phyloP scores from a whole-genome alignment of 257 asterid genomes.

The Eustoma russellianum region DNA sequence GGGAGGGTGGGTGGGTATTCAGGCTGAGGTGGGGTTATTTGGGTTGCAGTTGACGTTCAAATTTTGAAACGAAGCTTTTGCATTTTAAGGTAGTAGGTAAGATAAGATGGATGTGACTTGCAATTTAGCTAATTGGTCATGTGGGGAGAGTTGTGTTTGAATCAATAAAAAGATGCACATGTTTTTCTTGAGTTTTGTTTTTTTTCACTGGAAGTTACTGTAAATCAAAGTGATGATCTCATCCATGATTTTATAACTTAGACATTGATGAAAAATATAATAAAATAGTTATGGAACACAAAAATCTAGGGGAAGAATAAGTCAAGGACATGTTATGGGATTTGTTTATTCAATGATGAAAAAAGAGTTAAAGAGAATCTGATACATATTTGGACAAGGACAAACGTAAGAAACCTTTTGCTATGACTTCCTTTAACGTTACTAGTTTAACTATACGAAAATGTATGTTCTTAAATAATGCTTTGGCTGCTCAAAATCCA shows the following conservation, averaged over 20 bases:
- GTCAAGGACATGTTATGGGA: too few species aligned
- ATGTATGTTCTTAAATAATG: conserved; percentile 12
- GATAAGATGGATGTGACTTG: conserved; percentile 15
- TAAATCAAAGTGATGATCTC: conserved; percentile 6
- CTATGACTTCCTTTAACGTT: conserved; percentile 16
- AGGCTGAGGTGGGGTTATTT: too few species aligned
- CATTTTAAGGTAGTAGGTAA: conserved; percentile 26
- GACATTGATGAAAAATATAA: conserved; percentile 1
- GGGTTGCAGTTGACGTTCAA: conserved; percentile 29
- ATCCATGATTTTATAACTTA: conserved; percentile 3
- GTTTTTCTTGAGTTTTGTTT: neutral
- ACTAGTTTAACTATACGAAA: conserved; percentile 26
- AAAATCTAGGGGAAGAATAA: too few species aligned
- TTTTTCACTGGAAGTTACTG: too few species aligned
- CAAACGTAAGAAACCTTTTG: conserved; percentile 40
- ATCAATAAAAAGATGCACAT: conserved; percentile 1
- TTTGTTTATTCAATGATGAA: neutral
- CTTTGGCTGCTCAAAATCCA: conserved; percentile 1
- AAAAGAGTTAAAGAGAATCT: conserved; percentile 32
- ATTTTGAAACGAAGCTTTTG: conserved; percentile 38
- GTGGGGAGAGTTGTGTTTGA: conserved; percentile 10
- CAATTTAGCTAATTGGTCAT: conserved; percentile 23
- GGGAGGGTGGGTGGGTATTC: neutral
- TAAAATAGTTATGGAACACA: conserved; percentile 1
- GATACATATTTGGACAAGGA: conserved; percentile 24